Evolutionary conservation across 1,284 basidiomycete species (phyloP), one percentile per base, ranked within the genome.

Genomic region (Laetiporus sulphureus): DNA sequence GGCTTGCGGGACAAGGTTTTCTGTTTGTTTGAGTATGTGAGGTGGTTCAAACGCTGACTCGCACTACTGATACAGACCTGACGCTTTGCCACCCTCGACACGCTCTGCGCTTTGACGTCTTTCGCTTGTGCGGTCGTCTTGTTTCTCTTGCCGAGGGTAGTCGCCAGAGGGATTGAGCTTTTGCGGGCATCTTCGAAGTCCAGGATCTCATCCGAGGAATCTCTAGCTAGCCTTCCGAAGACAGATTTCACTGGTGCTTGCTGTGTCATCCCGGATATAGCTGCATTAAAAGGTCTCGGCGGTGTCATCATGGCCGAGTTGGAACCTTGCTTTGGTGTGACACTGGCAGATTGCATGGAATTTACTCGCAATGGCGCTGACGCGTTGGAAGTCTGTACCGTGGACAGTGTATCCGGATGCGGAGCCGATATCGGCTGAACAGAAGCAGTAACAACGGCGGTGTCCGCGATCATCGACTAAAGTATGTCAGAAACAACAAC

Each of bases 151-250:
- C 56, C 49, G n/a, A 55, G 46, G 19, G 44, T 43, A 8, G 48
- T 42, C 8, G 49, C 41, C 4, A 51, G 44, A 19, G 42, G 32
- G 6, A 35, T 15, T 13, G 36, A 39, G 6, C 35, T 44, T 37
- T 6, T 42, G 6, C 32, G 10, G 16, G 36, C 41, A 22, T 58
- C 59, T 16, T 61, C 57, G 30, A 61, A 58, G 23, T 56, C 55
- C n/a, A 53, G 39, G 37, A 60, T 60, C 15, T 61, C 61, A 42
- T 63, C 60, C 6, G 59, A 59, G 8, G 48, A 50, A 37, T 56
- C 53, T 20, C 55, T 51, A 4, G 52, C 57, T 5, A 62, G 52
- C 34, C 51, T 50, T 12, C 54, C 49, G 42, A 64, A 64, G 2
- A 36, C 53, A 4, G 45, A 47, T 42, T 51, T 58, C 10, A 8